These are phyloP conservation scores for Cyclocybe aegerita DNA, from an alignment of 768 basidiomycete species.

Conservation along the genomic window DNA sequence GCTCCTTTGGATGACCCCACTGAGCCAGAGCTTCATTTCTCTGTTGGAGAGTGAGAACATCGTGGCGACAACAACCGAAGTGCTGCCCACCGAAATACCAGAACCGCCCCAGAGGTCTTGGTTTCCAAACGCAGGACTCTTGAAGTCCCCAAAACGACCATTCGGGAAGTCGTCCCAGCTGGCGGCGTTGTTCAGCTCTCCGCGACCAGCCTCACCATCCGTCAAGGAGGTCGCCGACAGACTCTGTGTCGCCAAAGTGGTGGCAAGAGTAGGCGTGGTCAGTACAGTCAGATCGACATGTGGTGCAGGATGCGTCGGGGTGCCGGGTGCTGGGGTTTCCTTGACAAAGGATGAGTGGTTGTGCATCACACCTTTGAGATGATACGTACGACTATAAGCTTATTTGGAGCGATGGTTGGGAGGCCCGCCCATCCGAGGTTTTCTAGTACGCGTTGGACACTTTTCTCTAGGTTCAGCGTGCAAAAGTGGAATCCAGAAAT, in stretches of 20 bases:
- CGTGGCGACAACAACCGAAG: background rate
- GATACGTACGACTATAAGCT: slow-evolving; percentile 60
- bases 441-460: slow-evolving; percentile 84
- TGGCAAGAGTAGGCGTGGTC: slow-evolving; percentile 66
- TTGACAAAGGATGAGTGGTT: slow-evolving; percentile 17
- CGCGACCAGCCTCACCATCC: slow-evolving; percentile 61
- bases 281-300: slow-evolving; percentile 36
- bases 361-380: background rate
- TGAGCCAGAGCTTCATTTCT: slow-evolving; percentile 58
- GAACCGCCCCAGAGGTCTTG: slow-evolving; percentile 78
- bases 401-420: slow-evolving; percentile 48
- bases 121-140: slow-evolving; percentile 92
- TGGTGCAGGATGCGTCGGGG: slow-evolving; percentile 24
- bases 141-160: slow-evolving; percentile 96
- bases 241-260: slow-evolving; percentile 57
- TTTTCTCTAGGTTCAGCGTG: slow-evolving; percentile 96
- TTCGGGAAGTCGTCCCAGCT: slow-evolving; percentile 98
- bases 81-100: slow-evolving; percentile 48
- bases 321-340: slow-evolving; percentile 35
- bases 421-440: slow-evolving; percentile 67
- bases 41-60: slow-evolving; percentile 33
- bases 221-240: slow-evolving; percentile 48
- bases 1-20: slow-evolving; percentile 73
- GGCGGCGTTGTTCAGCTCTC: slow-evolving; percentile 74
- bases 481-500: slow-evolving; percentile 88